A percentile compares a stretch with the other conserved stretches of the same genome.
phyloP scores from a whole-genome alignment of 2,329 filamentous ascomycete genomes.

The Microcyclospora pomicola region DNA sequence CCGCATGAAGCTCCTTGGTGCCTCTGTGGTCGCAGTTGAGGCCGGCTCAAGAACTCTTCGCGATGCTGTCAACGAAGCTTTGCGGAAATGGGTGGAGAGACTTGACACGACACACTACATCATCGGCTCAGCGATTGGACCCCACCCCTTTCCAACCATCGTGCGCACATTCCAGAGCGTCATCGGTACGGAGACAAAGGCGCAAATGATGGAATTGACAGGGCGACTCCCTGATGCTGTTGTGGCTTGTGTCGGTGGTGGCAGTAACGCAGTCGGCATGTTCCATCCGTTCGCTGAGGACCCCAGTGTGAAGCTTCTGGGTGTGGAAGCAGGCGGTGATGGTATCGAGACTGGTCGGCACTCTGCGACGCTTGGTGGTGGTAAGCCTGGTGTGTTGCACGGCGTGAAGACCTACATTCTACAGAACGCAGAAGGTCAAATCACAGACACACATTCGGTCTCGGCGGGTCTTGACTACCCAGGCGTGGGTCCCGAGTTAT shows the following conservation, averaged over 20 bases:
- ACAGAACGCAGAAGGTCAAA: conserved; percentile 85
- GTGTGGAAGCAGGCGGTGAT: conserved; percentile 90
- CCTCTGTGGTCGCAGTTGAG: conserved; percentile 83
- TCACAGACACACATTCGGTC: conserved; percentile 87
- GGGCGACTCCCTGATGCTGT: conserved; percentile 91
- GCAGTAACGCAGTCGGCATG: conserved; percentile 92
- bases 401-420: conserved; percentile 92
- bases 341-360: conserved; percentile 76
- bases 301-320: conserved; percentile 69
- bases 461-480: conserved; percentile 96
- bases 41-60: conserved; percentile 58
- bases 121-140: conserved; percentile 92
- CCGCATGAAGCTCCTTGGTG: conserved; percentile 91
- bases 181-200: conserved; percentile 87
- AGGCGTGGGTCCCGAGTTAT: conserved; percentile 85
- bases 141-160: conserved; percentile 94
- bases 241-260: conserved; percentile 90
- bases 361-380: conserved; percentile 74
- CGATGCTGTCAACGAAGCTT: conserved; percentile 77
- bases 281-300: conserved; percentile 93
- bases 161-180: conserved; percentile 96
- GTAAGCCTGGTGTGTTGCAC: conserved; percentile 84
- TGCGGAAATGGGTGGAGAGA: conserved; percentile 85
- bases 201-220: conserved; percentile 71
- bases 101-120: conserved; percentile 96